phyloP scores from a whole-genome alignment of 805 yeast species.

The Hanseniaspora lindneri region DNA sequence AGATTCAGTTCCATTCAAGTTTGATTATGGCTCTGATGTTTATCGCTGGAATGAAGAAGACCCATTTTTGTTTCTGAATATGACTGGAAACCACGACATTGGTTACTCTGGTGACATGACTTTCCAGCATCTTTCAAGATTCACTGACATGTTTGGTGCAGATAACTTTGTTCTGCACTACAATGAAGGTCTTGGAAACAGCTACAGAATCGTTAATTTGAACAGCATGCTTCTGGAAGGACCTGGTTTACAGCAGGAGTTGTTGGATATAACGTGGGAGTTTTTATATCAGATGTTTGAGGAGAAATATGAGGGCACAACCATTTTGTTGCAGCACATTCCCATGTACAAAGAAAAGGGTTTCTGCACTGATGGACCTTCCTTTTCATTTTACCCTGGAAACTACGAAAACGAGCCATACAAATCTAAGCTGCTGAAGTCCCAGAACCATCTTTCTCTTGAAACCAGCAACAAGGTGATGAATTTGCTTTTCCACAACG shows the following conservation, averaged over 20 bases:
- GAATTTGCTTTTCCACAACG: constrained; percentile 54
- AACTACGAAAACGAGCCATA: constrained; percentile 49
- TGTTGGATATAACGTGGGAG: constrained; percentile 54
- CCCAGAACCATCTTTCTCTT: constrained; percentile 72
- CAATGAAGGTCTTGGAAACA: constrained; percentile 47
- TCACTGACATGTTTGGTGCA: constrained; percentile 60
- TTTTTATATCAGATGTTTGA: constrained; percentile 53
- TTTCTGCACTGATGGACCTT: constrained; percentile 78
- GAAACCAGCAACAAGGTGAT: constrained; percentile 58
- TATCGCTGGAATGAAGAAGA: constrained; percentile 52
- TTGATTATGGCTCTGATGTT: constrained; percentile 43
- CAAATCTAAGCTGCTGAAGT: constrained; percentile 57
- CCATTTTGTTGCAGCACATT: constrained; percentile 75
- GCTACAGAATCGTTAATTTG: constrained; percentile 83
- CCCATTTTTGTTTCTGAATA: constrained; percentile 62
- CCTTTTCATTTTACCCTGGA: constrained; percentile 45
- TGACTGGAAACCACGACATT: constrained; percentile 91
- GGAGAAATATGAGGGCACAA: constrained; percentile 56
- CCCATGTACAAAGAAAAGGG: constrained; percentile 79
- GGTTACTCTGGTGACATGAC: constrained; percentile 95
- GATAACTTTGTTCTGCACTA: constrained; percentile 74
- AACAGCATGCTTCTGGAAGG: constrained; percentile 81
- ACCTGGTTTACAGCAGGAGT: constrained; percentile 68
- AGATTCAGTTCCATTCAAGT: constrained; percentile 28
- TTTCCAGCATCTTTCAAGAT: constrained; percentile 78